phyloP scores from a whole-genome alignment of 495 filamentous ascomycete genomes.

The Rhizodiscina lignyota region DNA sequence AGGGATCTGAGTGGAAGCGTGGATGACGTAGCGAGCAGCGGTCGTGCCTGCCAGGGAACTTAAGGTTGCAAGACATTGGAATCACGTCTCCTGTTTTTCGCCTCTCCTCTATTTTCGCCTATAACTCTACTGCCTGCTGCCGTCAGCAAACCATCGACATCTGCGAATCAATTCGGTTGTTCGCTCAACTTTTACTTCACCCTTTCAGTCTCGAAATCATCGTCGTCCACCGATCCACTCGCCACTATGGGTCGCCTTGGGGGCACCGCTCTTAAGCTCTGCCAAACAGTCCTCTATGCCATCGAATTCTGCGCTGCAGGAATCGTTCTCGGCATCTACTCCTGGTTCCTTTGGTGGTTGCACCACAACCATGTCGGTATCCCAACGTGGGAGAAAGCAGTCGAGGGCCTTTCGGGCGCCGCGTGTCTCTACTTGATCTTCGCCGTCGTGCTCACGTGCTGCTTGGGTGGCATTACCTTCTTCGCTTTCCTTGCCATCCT shows the following conservation, averaged over 20 bases:
- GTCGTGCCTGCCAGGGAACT: too few species aligned
- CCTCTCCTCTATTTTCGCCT: too few species aligned
- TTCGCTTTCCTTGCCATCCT: conserved; percentile 53
- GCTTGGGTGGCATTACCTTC: conserved; percentile 51
- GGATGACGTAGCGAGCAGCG: too few species aligned
- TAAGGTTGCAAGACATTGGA: too few species aligned
- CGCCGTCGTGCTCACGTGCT: conserved; percentile 58
- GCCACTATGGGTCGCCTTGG: conserved; percentile 5
- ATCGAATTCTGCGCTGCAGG: conserved; percentile 57
- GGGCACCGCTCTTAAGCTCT: conserved; percentile 42
- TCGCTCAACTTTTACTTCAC: too few species aligned
- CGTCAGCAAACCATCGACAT: too few species aligned
- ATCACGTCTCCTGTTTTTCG: too few species aligned
- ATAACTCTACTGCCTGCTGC: too few species aligned
- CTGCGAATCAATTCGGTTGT: too few species aligned
- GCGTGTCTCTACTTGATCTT: conserved; percentile 56
- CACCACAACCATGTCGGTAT: conserved; percentile 27
- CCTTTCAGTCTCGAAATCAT: too few species aligned
- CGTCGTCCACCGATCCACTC: neutral
- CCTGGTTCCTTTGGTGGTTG: conserved; percentile 52
- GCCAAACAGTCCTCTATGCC: conserved; percentile 45
- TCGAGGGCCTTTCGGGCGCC: conserved; percentile 65
- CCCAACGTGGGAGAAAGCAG: conserved; percentile 49
- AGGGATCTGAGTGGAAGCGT: too few species aligned
- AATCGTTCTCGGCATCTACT: conserved; percentile 65